Base-by-base conservation (phyloP, 2,329 filamentous ascomycete genomes). In the Neonectria ditissima region DNA sequence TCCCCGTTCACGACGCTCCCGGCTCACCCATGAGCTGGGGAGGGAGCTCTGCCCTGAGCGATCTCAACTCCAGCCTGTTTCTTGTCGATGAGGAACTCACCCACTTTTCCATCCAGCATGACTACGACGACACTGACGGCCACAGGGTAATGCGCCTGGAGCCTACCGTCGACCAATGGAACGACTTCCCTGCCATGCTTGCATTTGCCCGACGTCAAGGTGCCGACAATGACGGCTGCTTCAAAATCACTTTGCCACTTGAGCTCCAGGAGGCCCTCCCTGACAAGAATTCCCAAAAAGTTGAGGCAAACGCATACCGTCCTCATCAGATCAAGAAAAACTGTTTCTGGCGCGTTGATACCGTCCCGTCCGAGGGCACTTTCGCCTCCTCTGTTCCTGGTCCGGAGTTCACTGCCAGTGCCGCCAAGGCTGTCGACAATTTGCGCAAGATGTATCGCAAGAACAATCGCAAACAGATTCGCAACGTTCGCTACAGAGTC, bases 331-430 rank as follows among this genome's bases (percentile, higher is more conserved):
- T 78, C 10, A 74, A 77, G 39, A 75, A 74, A 53, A 77, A 77
- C 55, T 74, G 70, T 5, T 78, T 77, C 59, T 80, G 78, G 78
- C 73, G 75, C 50, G 77, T 80, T 18, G 74, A 73, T 62, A 80
- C 78, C 1, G 72, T 78, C 9, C 65, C 69, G 3, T 74, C 77
- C 3, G 73, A 77, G 22, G 77, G 77, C 47, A 69, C 69, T 18
- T 80, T 80, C 52, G 67, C 73, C 9, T 73, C 75, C 16, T 64
- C 68, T 1, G 61, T 71, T 5, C 59, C 67, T 5, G 72, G 69
- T 13, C 50, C 70, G 18, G 70, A 75, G 5, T 74, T 68, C 52
- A 68, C 66, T 5, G 69, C 69, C 5, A 71, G 68, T 9, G 69
- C 75, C 10, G 66, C 73, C 1, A 66, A 68, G 9, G 75, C 75